Evolutionary conservation across 1,284 basidiomycete genomes (phyloP), one percentile per base, ranked within the genome.

Genomic region (Ustilago xerochloae): DNA sequence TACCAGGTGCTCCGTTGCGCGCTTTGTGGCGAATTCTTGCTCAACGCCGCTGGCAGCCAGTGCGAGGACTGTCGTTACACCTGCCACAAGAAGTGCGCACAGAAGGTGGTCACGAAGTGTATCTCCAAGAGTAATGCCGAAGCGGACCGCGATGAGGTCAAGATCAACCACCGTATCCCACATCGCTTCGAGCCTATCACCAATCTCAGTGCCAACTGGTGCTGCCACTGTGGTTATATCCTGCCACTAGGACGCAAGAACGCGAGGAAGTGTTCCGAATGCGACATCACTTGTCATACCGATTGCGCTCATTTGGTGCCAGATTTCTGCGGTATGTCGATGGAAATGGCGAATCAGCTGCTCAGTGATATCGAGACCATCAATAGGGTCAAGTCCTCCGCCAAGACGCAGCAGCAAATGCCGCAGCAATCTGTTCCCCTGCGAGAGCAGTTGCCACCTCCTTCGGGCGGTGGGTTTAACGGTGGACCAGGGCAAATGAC

Each of bases 271-370:
- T 99, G 97, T 85, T 91, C 91, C 53, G 96, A 99, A 85, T 99
- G 97, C 86, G 91, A 91, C 81, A 91, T 98, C 71, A 98, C 96
- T 55, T 97, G 94, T 79, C 97, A 99, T 86, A 94, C 94, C 22
- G 94, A 97, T 75, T 99, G 97, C 86, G 93, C 94, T 0, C 97
- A 99, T 84, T 89, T 99, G 56, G 96, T 99, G 30, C 97, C 97
- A 62, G 96, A 99, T 86, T 98, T 99, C 86, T 99, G 97, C 83
- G 97, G 97, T 52, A 98, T 99, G 96, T 94, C 94, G 22, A 99
- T 99, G 96, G 97, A 97, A 85, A 97, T 93, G 66, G 97, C 97
- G 39, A 98, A 98, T 85, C 90, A 92, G 81, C 88, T 99, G 26
- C 88, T 99, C 58, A 90, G 91, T 67, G 92, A 96, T 85, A 91